Conservation (phyloP, 192 early-diverging fungal genomes). For the Pilaira anomala region DNA sequence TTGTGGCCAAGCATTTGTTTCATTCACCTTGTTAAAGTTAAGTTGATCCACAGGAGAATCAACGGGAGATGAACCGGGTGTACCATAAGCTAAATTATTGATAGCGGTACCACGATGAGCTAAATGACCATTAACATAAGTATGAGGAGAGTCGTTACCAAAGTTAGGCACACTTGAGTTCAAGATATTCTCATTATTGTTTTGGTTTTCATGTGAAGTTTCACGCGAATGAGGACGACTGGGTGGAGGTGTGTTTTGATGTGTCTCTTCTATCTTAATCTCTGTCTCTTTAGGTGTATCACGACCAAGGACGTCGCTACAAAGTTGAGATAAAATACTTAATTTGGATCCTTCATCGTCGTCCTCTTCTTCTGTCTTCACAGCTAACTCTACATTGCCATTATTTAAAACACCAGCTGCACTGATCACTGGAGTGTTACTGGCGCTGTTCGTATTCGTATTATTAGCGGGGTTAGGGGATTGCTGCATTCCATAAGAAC, state of each 20-base stretch:
- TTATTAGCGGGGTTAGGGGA: too few relatives aligned
- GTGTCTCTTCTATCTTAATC: background rate
- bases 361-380: conserved; percentile 6
- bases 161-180: background rate
- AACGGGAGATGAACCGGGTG: conserved; percentile 32
- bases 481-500: background rate
- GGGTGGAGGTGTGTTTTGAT: conserved; percentile 28
- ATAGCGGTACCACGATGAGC: background rate
- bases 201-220: conserved; percentile 16
- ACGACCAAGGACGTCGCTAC: conserved; percentile 29
- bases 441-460: background rate
- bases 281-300: background rate
- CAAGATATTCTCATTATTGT: background rate
- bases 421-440: conserved; percentile 4
- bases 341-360: conserved; percentile 35
- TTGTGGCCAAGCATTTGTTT: conserved; percentile 17
- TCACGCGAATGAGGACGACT: conserved; percentile 32
- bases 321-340: conserved; percentile 33
- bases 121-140: conserved; percentile 31
- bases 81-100: conserved; percentile 21
- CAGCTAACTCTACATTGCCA: too few relatives aligned
- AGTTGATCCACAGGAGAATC: conserved; percentile 15
- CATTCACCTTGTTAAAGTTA: background rate
- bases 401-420: background rate
- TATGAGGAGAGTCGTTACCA: conserved; percentile 29